Evolutionary conservation across 2,329 filamentous ascomycete genomes (phyloP), one percentile per base, ranked within the genome.

Genomic region (Blastomyces silverae): DNA sequence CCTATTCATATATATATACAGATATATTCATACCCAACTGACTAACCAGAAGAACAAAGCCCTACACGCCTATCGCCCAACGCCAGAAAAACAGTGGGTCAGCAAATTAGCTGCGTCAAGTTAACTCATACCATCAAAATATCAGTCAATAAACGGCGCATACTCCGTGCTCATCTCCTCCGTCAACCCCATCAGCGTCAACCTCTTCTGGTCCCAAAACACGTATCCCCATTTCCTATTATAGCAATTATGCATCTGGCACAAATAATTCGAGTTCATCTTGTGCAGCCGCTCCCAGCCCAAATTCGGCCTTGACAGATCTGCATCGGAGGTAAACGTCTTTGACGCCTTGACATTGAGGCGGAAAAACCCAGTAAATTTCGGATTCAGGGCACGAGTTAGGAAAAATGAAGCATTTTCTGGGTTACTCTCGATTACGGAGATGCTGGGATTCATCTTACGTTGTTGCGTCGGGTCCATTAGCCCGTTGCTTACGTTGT

Each of bases 191-290:
- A 60, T 44, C 3, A 8, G 22, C 28, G 8, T 52, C 59, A 61
- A 50, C 59, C 59, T 50, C 28, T 3, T 28, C 59, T 61, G 25
- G 28, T 61, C 59, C 59, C 59, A 61, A 34, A 61, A 50, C 25
- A 61, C 59, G 46, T 61, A 50, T 2, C 44, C 59, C 59, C 59
- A 50, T 25, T 44, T n/a, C 42, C 59, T 20, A 52, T 37, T 48
- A 61, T 50, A 61, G 10, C 25, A 48, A 13, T 61, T 61, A n/a
- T 50, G 59, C 44, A 34, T 20, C 59, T 50, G 59, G 10, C 42
- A 48, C 15, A 50, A 13, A 50, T 61, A 50, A 20, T 52, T 61
- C 42, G 59, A 48, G 44, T 50, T 61, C 22, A 5, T 50, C 20
- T 60, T 28, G 11, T 50, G 44, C 28, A 61, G 17, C 42, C 59